Evolutionary conservation across 192 early-diverging fungal species (phyloP).

Genomic region (Gigaspora rosea): DNA sequence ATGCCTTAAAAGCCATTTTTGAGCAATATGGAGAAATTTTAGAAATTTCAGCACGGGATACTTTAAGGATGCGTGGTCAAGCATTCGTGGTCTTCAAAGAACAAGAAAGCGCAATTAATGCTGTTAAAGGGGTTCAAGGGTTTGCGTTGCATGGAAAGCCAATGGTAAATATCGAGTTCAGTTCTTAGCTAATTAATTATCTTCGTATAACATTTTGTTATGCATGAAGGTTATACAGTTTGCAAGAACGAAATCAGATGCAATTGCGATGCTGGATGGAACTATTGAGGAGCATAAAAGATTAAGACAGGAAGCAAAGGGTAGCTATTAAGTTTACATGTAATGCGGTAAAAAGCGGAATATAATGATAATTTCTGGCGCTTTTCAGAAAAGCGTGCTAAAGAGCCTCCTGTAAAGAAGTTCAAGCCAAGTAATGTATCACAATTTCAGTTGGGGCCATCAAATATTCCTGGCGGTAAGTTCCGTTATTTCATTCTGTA

Average conservation of each 20-base stretch:
- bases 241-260: conserved; percentile 55
- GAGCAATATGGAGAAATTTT: conserved; percentile 82
- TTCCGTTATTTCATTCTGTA: background rate
- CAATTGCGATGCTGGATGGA: conserved; percentile 69
- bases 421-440: background rate
- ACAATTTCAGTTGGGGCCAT: background rate
- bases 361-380: background rate
- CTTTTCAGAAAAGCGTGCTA: conserved; percentile 29
- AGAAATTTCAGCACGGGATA: conserved; percentile 76
- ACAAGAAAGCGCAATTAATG: conserved; percentile 70
- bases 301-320: conserved; percentile 62
- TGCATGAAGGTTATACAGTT: conserved; percentile 53
- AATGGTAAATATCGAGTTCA: conserved; percentile 54
- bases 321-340: conserved; percentile 35
- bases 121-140: conserved; percentile 81
- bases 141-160: conserved; percentile 83
- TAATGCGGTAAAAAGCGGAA: too few species aligned
- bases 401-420: conserved; percentile 31
- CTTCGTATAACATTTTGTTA: background rate
- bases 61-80: conserved; percentile 89
- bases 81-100: conserved; percentile 88
- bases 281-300: conserved; percentile 66
- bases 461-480: conserved; percentile 23
- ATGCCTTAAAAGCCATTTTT: conserved; percentile 77
- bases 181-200: conserved; percentile 14